These are phyloP conservation scores for Wickerhamiella shivajii DNA, from an alignment of 805 yeast genomes.

Conservation along the genomic window DNA sequence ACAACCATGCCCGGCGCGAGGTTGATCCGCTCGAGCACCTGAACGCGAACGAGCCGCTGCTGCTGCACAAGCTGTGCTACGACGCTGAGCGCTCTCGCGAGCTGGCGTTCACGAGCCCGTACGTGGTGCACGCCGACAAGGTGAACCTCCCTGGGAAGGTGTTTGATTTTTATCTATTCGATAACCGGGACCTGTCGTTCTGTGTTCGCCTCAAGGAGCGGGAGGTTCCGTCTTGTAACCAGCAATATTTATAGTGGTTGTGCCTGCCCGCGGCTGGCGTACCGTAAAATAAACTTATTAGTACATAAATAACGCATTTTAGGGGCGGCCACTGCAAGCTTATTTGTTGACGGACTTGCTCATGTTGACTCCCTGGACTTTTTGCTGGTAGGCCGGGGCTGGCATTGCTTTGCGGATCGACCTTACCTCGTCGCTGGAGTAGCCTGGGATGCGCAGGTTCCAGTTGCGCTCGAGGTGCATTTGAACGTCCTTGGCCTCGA, in stretches of 20 bases:
- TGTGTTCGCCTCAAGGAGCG: slow-evolving; percentile 5
- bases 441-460: slow-evolving; percentile 92
- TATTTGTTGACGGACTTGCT: slow-evolving; percentile 13
- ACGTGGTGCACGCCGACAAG: neutral
- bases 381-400: slow-evolving; percentile 27
- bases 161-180: slow-evolving; percentile 1
- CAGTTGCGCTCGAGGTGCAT: slow-evolving; percentile 83
- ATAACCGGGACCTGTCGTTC: slow-evolving; percentile 2
- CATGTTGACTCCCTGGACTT: slow-evolving; percentile 26
- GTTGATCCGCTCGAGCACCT: slow-evolving; percentile 1
- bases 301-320: too few species aligned
- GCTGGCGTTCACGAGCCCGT: slow-evolving; percentile 5
- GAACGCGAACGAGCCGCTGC: neutral
- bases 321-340: too few species aligned
- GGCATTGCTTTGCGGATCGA: slow-evolving; percentile 29
- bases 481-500: slow-evolving; percentile 84
- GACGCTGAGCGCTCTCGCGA: slow-evolving; percentile 1
- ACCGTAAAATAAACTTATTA: too few species aligned
- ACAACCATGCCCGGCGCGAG: slow-evolving; percentile 3
- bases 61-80: slow-evolving; percentile 1
- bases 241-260: too few species aligned
- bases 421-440: slow-evolving; percentile 78
- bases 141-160: slow-evolving; percentile 4
- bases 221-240: too few species aligned
- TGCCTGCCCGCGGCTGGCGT: too few species aligned